These are phyloP conservation scores for Gymnopilus dilepis DNA, from an alignment of 768 basidiomycete species.

Conservation along the genomic window DNA sequence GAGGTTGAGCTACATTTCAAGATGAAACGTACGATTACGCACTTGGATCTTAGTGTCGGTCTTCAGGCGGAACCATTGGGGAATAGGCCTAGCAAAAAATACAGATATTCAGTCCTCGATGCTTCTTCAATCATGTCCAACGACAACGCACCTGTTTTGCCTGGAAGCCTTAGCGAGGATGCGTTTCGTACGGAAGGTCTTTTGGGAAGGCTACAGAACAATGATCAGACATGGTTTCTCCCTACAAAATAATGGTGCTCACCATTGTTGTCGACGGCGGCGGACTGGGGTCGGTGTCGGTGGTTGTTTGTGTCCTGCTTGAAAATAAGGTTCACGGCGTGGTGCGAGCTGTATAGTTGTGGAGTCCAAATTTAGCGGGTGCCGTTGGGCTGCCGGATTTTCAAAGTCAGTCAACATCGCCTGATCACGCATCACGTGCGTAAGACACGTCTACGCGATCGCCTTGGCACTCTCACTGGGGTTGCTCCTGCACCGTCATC, in stretches of 20 bases:
- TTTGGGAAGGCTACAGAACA: slow-evolving; percentile 89
- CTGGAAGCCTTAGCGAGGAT: slow-evolving; percentile 94
- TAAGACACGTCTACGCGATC: slow-evolving; percentile 20
- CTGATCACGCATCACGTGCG: slow-evolving; percentile 2
- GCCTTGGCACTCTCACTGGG: neutral
- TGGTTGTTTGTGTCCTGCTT: slow-evolving; percentile 27
- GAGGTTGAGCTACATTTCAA: neutral
- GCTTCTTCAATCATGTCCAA: neutral
- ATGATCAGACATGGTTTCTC: neutral
- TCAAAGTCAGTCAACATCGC: neutral
- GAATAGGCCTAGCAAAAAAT: slow-evolving; percentile 74
- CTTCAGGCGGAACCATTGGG: slow-evolving; percentile 99
- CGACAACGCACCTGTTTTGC: slow-evolving; percentile 83
- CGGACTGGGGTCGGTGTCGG: slow-evolving; percentile 35
- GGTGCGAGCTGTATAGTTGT: slow-evolving; percentile 42
- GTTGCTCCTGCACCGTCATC: neutral
- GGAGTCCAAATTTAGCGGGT: slow-evolving; percentile 11
- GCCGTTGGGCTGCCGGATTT: slow-evolving; percentile 4
- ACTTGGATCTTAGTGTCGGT: slow-evolving; percentile 95
- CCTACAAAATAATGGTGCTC: slow-evolving; percentile 28
- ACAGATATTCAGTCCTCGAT: slow-evolving; percentile 10
- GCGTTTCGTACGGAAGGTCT: slow-evolving; percentile 96
- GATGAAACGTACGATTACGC: slow-evolving; percentile 26
- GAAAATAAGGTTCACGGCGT: slow-evolving; percentile 39
- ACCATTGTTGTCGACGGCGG: slow-evolving; percentile 56